phyloP scores from a whole-genome alignment of 2,329 filamentous ascomycete species.

The Dactylellina leptospora region DNA sequence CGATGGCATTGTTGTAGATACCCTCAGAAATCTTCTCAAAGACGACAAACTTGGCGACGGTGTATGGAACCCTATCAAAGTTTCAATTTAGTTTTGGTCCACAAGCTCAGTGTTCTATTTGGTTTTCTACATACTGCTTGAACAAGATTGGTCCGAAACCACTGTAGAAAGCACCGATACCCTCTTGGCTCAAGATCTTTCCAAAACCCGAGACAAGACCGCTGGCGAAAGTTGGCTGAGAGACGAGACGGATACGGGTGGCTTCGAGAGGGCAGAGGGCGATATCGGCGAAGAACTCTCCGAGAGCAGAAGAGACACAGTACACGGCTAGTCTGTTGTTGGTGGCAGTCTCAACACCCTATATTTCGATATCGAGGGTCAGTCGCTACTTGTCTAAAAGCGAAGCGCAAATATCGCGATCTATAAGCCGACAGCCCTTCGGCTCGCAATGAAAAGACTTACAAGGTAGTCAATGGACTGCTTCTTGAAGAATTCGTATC shows the following conservation, averaged over 20 bases:
- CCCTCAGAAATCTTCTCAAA: conserved; percentile 86
- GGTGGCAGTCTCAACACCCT: conserved; percentile 75
- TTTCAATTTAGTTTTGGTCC: conserved; percentile 58
- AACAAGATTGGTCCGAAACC: conserved; percentile 88
- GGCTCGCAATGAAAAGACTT: conserved; percentile 27
- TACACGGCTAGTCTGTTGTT: conserved; percentile 85
- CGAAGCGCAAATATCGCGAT: background rate
- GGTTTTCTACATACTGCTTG: conserved; percentile 71
- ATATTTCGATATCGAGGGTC: background rate
- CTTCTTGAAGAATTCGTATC: conserved; percentile 97
- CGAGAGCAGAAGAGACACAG: conserved; percentile 73
- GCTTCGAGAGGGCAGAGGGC: conserved; percentile 91
- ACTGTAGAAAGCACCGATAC: conserved; percentile 85
- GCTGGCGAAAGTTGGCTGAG: conserved; percentile 82
- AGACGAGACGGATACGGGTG: conserved; percentile 91
- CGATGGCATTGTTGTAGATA: conserved; percentile 71
- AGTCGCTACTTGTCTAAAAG: too few species aligned
- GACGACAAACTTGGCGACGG: conserved; percentile 94
- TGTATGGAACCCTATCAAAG: conserved; percentile 78
- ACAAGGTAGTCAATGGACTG: conserved; percentile 80
- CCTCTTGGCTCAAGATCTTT: conserved; percentile 85
- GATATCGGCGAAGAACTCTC: conserved; percentile 78
- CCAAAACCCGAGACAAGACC: conserved; percentile 80
- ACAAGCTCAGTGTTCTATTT: background rate
- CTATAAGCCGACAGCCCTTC: too few species aligned